Conservation (phyloP, 345 rosid species). For the Eucalyptus leucophloia region DNA sequence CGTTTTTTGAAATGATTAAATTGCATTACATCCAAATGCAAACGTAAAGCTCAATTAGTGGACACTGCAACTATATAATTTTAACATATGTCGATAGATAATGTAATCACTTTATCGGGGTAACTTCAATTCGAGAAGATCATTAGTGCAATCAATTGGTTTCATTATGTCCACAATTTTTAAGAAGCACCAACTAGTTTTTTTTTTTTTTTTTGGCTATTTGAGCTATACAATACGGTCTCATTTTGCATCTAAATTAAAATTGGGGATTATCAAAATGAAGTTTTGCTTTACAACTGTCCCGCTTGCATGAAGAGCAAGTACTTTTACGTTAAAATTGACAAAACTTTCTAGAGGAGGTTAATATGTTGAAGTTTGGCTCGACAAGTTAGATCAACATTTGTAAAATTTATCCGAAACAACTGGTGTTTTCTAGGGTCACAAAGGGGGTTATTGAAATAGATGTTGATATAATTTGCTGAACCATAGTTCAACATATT, state of each 20-base stretch:
- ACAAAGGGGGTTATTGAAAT: too few relatives aligned
- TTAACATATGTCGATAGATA: too few relatives aligned
- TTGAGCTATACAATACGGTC: not conserved
- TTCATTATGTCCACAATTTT: not conserved
- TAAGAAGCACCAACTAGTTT: not conserved
- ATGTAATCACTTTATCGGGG: not conserved
- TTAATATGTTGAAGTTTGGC: not conserved
- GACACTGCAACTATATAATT: not conserved
- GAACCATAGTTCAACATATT: too few relatives aligned
- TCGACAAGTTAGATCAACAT: not conserved
- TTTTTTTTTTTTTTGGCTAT: not conserved
- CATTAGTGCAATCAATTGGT: too few relatives aligned
- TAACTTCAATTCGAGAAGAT: not conserved
- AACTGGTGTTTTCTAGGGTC: too few relatives aligned
- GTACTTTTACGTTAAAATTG: too few relatives aligned
- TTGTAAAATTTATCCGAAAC: not conserved
- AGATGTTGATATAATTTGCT: too few relatives aligned
- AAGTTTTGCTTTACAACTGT: too few relatives aligned
- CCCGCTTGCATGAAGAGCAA: too few relatives aligned
- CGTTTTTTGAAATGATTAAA: slow-evolving; percentile 25
- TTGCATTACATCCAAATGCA: not conserved
- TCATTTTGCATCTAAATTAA: not conserved
- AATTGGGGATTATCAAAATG: not conserved
- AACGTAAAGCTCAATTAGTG: not conserved
- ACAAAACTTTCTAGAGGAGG: not conserved